Conservation (phyloP, 2,329 filamentous ascomycete genomes). For the Purpureocillium lavendulum region DNA sequence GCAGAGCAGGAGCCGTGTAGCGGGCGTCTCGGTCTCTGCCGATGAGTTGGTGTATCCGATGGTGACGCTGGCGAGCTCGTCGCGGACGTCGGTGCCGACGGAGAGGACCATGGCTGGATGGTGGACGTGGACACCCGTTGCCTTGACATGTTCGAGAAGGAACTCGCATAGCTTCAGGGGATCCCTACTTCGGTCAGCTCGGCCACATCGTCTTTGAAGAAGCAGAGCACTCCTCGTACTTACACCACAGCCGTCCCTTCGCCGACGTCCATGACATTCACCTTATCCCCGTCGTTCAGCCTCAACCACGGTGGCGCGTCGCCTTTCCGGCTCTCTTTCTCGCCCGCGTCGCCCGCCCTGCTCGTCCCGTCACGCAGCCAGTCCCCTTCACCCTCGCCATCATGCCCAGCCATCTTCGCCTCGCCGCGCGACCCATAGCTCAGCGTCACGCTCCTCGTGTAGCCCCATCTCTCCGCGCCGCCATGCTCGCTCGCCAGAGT, state of each 20-base stretch:
- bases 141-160: slow-evolving; percentile 48
- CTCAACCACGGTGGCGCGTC: slow-evolving; percentile 21
- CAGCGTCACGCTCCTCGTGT: slow-evolving; percentile 46
- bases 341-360: slow-evolving; percentile 41
- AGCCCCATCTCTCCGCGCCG: slow-evolving; percentile 46
- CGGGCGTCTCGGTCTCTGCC: slow-evolving; percentile 46
- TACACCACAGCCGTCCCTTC: slow-evolving; percentile 58
- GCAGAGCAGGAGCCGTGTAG: slow-evolving; percentile 56
- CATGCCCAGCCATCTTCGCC: slow-evolving; percentile 15
- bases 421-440: slow-evolving; percentile 33
- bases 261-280: slow-evolving; percentile 54
- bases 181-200: slow-evolving; percentile 50
- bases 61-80: slow-evolving; percentile 42
- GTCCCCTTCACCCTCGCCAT: slow-evolving; percentile 43
- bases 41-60: slow-evolving; percentile 36
- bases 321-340: slow-evolving; percentile 19
- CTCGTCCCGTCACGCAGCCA: slow-evolving; percentile 60
- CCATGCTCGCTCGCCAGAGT: slow-evolving; percentile 51
- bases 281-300: slow-evolving; percentile 39
- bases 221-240: too few relatives aligned
- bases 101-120: slow-evolving; percentile 51
- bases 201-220: too few relatives aligned
- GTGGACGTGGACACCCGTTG: slow-evolving; percentile 56
- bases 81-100: slow-evolving; percentile 40
- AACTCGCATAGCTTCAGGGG: slow-evolving; percentile 58